Evolutionary conservation across 2,329 filamentous ascomycete genomes (phyloP).

Genomic region (Chaetomium strumarium): DNA sequence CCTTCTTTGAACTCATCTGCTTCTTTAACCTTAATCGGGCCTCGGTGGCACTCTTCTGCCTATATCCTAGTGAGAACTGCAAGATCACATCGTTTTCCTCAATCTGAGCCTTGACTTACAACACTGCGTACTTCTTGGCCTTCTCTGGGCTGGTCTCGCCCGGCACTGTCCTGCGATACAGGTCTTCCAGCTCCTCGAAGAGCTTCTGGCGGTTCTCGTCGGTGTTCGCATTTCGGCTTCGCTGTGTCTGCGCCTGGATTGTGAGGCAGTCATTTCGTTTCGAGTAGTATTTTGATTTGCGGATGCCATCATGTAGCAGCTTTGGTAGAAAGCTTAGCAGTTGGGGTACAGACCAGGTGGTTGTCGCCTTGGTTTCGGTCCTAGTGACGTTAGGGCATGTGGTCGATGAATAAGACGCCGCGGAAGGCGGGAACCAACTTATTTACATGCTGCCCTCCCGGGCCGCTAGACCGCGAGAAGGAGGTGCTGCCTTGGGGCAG

Average conservation of each 20-base stretch:
- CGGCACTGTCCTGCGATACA: slow-evolving; percentile 23
- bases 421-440: slow-evolving; percentile 39
- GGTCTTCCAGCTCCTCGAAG: slow-evolving; percentile 25
- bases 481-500: slow-evolving; percentile 48
- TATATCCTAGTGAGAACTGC: background rate
- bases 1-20: slow-evolving; percentile 21
- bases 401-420: background rate
- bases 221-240: slow-evolving; percentile 46
- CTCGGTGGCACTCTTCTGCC: slow-evolving; percentile 23
- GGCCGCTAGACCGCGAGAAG: slow-evolving; percentile 54
- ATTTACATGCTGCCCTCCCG: slow-evolving; percentile 57
- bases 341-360: slow-evolving; percentile 45
- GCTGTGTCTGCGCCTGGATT: slow-evolving; percentile 50
- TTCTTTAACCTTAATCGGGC: slow-evolving; percentile 23
- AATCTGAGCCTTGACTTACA: slow-evolving; percentile 19
- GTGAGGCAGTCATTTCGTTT: slow-evolving; percentile 46
- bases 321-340: slow-evolving; percentile 42
- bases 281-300: slow-evolving; percentile 50
- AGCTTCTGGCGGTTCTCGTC: slow-evolving; percentile 44
- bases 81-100: no score
- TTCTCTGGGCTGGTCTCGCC: slow-evolving; percentile 23
- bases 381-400: slow-evolving; percentile 31
- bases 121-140: slow-evolving; percentile 22
- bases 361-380: slow-evolving; percentile 55
- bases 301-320: slow-evolving; percentile 41